Evolutionary conservation across 139 green algal genomes (phyloP), one percentile per base, ranked within the genome.

Genomic region (Prasinococcaceae sp.): DNA sequence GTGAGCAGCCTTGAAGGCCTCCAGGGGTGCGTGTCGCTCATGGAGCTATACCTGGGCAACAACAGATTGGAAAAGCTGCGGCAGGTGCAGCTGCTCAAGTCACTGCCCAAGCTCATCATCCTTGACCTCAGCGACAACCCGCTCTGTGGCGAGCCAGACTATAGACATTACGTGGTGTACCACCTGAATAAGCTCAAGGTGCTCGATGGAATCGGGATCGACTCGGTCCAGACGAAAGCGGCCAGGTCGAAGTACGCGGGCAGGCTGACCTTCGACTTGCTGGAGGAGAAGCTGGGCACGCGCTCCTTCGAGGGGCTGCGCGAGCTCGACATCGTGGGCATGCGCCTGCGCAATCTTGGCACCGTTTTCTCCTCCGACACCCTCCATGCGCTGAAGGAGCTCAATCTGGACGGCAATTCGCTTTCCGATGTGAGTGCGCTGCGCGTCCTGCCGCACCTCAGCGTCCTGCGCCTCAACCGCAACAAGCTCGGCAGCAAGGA

Each of bases 1-100:
- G 51, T 85, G n/a, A 55, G 25, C 6, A 69, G 49, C 27, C 42
- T 85, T 53, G 56, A 53, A 29, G 72, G 77, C 0, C 25, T 80
- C 25, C 25, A 22, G 29, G 20, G 29, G 8, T 37, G 86, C 17
- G 52, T 37, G 2, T 41, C 35, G 16, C 61, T 88, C 30, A 66
- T 86, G 73, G 78, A 86, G 65, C 59, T 88, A 38, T 86, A 86
- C 60, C 63, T 71, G 23, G 75, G 66, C 38, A 51, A 65, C 50
- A 83, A 83, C 60, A 48, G 61, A 2, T 35, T 83, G 5, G 23
- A 39, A 12, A 63, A 72, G 50, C 47, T 76, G n/a, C 61, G 75
- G n/a, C 71, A 82, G 50, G 62, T 76, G 19, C 61, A 74, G 49
- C 66, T 66, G 3, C 54, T 84, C 35, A 59, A 70, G 24, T 65